Percentiles rank a stretch among this genome's conserved stretches.
Conservation (phyloP, 2,329 filamentous ascomycete genomes). For the Colletotrichum godetiae region DNA sequence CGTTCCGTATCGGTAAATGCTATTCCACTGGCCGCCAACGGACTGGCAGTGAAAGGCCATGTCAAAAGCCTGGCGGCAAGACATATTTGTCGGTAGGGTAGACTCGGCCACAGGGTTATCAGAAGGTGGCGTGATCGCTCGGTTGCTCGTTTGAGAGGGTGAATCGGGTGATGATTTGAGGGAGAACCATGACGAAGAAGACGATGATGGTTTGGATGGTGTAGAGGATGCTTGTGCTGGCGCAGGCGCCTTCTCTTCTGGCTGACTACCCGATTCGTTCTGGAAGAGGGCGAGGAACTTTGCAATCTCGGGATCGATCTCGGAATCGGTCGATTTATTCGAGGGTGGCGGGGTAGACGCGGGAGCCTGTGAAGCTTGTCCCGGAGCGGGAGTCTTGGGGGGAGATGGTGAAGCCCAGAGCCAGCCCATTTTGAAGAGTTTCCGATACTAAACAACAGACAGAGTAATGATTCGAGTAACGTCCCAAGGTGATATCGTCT, state of each 20-base stretch:
- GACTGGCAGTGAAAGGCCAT: conserved; percentile 94
- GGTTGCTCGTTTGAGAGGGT: conserved; percentile 35
- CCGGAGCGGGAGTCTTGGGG: conserved; percentile 42
- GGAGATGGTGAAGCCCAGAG: conserved; percentile 63
- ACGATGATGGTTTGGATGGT: conserved; percentile 41
- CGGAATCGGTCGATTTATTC: conserved; percentile 27
- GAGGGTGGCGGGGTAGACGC: conserved; percentile 37
- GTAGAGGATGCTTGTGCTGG: conserved; percentile 38
- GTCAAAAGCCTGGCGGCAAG: conserved; percentile 91
- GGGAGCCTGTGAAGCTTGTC: conserved; percentile 39
- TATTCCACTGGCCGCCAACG: conserved; percentile 89
- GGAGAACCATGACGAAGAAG: conserved; percentile 46
- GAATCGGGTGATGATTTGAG: conserved; percentile 43
- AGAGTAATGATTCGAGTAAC: background rate
- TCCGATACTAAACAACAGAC: background rate
- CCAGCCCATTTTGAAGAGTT: conserved; percentile 66
- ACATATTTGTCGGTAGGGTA: conserved; percentile 84
- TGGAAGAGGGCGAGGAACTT: conserved; percentile 64
- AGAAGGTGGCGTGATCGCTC: conserved; percentile 40
- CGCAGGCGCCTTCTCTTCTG: conserved; percentile 35
- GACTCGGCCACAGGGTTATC: conserved; percentile 69
- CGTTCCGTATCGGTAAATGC: conserved; percentile 87
- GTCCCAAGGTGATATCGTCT: background rate
- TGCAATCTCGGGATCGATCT: conserved; percentile 62
- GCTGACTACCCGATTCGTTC: conserved; percentile 44